Percentiles rank a stretch among this genome's conserved stretches.
Evolutionary conservation across 2,329 filamentous ascomycete species (phyloP).

Genomic region (Apiospora pterosperma): DNA sequence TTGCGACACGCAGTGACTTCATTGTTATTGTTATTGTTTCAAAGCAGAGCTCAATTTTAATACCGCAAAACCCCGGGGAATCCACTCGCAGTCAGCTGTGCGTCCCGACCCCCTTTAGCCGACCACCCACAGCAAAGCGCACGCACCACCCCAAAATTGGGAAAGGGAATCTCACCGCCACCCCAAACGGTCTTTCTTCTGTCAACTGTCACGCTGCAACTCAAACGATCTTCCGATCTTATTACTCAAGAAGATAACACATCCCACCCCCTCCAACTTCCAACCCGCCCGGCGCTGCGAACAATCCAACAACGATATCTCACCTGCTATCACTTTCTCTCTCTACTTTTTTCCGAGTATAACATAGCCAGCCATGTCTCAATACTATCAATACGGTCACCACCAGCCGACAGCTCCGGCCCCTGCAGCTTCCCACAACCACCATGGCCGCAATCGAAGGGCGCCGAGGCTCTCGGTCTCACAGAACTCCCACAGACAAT

Average conservation of each 20-base stretch:
- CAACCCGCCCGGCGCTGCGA: background rate
- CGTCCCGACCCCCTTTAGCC: constrained; percentile 4
- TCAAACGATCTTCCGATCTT: constrained; percentile 1
- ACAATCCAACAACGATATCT: background rate
- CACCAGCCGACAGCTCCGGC: constrained; percentile 56
- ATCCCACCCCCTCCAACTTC: background rate
- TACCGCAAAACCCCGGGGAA: constrained; percentile 2
- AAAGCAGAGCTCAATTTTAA: constrained; percentile 2
- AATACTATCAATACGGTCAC: constrained; percentile 55
- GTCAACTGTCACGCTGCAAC: constrained; percentile 1
- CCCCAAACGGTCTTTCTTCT: background rate
- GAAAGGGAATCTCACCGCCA: constrained; percentile 4
- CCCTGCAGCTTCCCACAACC: constrained; percentile 63
- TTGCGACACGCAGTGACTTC: background rate
- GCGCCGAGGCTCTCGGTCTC: constrained; percentile 75
- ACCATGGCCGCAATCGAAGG: constrained; percentile 83
- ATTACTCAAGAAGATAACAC: background rate
- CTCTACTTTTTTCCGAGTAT: background rate
- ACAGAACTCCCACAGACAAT: constrained; percentile 83
- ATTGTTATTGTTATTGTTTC: constrained; percentile 6
- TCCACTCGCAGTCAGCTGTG: background rate
- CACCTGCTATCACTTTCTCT: background rate
- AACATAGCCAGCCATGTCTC: constrained; percentile 45
- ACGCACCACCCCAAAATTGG: background rate
- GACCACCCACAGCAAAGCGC: constrained; percentile 2